A percentile compares a stretch with the other conserved stretches of the same genome.
phyloP scores from a whole-genome alignment of 768 basidiomycete species.

The Butyriboletus loyo region DNA sequence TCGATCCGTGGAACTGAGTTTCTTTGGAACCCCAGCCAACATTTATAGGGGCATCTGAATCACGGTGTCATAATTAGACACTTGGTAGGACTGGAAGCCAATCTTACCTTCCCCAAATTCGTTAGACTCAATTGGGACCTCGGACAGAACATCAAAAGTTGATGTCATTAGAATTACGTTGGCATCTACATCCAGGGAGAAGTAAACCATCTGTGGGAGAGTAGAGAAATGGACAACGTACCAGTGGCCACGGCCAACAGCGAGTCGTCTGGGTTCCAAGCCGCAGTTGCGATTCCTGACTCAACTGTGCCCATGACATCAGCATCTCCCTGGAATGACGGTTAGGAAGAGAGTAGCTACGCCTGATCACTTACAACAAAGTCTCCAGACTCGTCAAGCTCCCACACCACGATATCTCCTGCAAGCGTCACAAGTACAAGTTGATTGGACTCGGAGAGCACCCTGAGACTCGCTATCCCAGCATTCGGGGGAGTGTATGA shows the following conservation, averaged over 20 bases:
- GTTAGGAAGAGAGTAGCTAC: constrained; percentile 4
- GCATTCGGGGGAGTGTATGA: constrained; percentile 20
- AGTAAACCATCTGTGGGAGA: background rate
- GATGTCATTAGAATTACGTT: constrained; percentile 88
- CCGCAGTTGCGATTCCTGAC: constrained; percentile 73
- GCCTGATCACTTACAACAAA: constrained; percentile 37
- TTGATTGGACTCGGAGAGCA: constrained; percentile 68
- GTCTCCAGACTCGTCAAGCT: constrained; percentile 46
- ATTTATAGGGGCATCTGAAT: constrained; percentile 81
- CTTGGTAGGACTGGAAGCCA: background rate
- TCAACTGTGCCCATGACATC: constrained; percentile 89
- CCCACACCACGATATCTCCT: constrained; percentile 79
- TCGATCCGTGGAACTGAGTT: constrained; percentile 96
- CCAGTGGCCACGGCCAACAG: constrained; percentile 82
- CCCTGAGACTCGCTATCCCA: constrained; percentile 62
- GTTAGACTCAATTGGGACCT: constrained; percentile 62
- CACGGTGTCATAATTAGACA: constrained; percentile 8
- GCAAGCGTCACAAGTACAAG: constrained; percentile 66
- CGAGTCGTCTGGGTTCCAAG: constrained; percentile 92
- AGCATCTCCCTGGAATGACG: constrained; percentile 25
- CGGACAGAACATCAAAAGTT: constrained; percentile 84
- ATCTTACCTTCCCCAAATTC: constrained; percentile 84
- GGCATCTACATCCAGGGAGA: constrained; percentile 50
- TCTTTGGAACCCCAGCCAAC: constrained; percentile 98
- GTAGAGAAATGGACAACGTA: constrained; percentile 23